These are phyloP conservation scores for Knufia fluminis DNA, from an alignment of 2,329 filamentous ascomycete genomes.

Conservation along the genomic window DNA sequence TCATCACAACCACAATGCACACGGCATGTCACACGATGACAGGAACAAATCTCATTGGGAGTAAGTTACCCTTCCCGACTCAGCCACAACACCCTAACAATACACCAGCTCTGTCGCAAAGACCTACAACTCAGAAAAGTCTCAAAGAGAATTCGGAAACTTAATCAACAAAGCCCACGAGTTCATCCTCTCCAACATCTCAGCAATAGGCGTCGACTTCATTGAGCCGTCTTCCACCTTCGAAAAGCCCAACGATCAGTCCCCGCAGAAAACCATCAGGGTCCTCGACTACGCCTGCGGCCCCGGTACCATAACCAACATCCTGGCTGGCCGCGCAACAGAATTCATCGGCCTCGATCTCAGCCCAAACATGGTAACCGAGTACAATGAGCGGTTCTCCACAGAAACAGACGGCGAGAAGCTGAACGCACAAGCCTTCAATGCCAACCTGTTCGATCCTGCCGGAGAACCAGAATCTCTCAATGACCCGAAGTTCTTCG, in stretches of 20 bases:
- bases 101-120: constrained; percentile 16
- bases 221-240: constrained; percentile 14
- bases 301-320: constrained; percentile 45
- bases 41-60: constrained; percentile 20
- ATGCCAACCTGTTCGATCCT: constrained; percentile 47
- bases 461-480: constrained; percentile 42
- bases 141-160: constrained; percentile 16
- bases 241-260: not conserved
- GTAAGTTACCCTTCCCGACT: constrained; percentile 10
- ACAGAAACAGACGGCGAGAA: constrained; percentile 28
- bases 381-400: constrained; percentile 53
- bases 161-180: constrained; percentile 18
- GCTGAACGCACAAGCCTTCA: constrained; percentile 18
- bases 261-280: constrained; percentile 11
- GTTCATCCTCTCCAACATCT: constrained; percentile 18
- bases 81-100: not conserved
- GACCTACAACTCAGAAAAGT: constrained; percentile 17
- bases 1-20: constrained; percentile 8
- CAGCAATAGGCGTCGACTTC: constrained; percentile 21
- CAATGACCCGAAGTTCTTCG: constrained; percentile 51
- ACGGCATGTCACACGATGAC: constrained; percentile 16
- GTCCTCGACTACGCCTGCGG: constrained; percentile 71
- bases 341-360: constrained; percentile 61
- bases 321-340: constrained; percentile 53
- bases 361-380: constrained; percentile 59